Evolutionary conservation across 768 basidiomycete species (phyloP).

Genomic region (Xerocomus potaroensis): DNA sequence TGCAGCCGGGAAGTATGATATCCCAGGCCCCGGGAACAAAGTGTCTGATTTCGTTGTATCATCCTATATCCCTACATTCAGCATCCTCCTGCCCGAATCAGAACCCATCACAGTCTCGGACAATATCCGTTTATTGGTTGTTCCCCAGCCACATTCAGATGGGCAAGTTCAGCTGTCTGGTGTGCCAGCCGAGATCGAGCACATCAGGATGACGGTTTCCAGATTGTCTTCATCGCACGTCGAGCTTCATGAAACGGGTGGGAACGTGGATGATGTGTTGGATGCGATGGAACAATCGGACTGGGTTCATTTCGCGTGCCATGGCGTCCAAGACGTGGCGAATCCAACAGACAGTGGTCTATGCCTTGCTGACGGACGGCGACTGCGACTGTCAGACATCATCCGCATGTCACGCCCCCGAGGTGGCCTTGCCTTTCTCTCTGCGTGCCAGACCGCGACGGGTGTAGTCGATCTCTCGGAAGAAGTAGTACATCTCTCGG

Average conservation of each 20-base stretch:
- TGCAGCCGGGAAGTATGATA: neutral
- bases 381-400: neutral
- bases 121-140: neutral
- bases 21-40: neutral
- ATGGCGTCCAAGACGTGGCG: neutral
- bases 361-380: neutral
- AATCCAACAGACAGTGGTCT: neutral
- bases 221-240: neutral
- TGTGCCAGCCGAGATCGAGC: neutral
- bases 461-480: slow-evolving; percentile 19
- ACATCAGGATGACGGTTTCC: neutral
- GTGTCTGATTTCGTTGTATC: neutral
- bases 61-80: neutral
- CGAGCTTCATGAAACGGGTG: neutral
- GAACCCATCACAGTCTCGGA: neutral
- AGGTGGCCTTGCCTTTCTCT: neutral
- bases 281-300: neutral
- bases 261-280: neutral
- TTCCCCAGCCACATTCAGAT: neutral
- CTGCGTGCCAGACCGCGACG: neutral
- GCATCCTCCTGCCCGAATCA: neutral
- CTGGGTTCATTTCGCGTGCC: neutral
- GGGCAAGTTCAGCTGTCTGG: neutral
- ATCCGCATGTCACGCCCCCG: neutral
- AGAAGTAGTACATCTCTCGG: slow-evolving; percentile 39